Conservation (phyloP, 176 grass and related monocot genomes). For the Elaeis guineensis region DNA sequence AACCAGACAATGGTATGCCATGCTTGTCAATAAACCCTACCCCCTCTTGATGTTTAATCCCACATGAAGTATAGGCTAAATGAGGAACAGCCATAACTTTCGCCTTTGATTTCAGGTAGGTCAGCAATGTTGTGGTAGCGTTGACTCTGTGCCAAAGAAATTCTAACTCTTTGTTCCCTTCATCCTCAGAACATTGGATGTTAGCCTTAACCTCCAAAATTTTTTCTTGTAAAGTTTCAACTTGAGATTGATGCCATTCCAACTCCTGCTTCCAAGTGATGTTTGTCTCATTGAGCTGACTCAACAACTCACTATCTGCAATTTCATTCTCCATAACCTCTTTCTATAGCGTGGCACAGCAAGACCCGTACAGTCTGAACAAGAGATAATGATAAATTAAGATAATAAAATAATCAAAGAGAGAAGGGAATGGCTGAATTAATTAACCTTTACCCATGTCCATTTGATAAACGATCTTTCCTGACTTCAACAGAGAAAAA, state of each 20-base stretch:
- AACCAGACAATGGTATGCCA: constrained; percentile 50
- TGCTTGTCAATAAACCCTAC: constrained; percentile 56
- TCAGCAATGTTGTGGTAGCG: constrained; percentile 69
- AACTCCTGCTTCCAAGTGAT: constrained; percentile 43
- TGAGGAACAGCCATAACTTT: constrained; percentile 72
- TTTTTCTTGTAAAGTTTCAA: constrained; percentile 51
- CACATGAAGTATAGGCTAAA: constrained; percentile 48
- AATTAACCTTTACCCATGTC: no score
- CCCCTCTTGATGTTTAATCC: constrained; percentile 54
- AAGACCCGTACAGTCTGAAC: no score
- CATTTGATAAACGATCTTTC: no score
- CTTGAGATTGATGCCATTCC: constrained; percentile 51
- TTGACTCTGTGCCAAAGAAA: constrained; percentile 61
- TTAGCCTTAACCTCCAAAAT: constrained; percentile 47
- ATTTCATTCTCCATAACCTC: constrained; percentile 10
- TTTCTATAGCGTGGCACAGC: no score
- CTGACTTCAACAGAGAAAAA: no score
- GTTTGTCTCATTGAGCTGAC: constrained; percentile 13
- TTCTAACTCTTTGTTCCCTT: constrained; percentile 46
- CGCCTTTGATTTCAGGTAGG: constrained; percentile 76
- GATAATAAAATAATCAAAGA: no score
- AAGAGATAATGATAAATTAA: no score
- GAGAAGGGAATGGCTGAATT: no score
- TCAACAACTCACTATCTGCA: background rate
- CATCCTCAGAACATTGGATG: constrained; percentile 36